Base-by-base conservation (phyloP, 352 stramenopile genomes). In the Phytophthora pluvialis region DNA sequence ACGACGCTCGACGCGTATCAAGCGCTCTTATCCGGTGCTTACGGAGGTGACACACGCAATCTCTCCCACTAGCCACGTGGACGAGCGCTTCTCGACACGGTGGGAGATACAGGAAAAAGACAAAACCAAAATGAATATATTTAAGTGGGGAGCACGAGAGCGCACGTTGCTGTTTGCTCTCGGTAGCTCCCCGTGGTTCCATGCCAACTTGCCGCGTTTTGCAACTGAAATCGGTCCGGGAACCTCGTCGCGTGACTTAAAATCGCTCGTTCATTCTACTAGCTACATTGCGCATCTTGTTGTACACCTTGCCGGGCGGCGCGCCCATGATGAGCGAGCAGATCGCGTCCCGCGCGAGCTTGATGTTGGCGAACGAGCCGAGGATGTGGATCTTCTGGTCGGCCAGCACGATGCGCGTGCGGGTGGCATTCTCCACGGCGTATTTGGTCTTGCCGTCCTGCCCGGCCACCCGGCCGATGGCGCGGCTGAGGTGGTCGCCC, bases 261-360 rank as follows among this genome's bases (percentile, higher is more conserved):
- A 97, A 98, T 47, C 94, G 83, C 78, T 98, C 97, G 76, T 97
- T 99, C 96, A 99, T 98, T 75, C 98, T 86, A 73, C 97, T 98
- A 38, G 97, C 96, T 39, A 99, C 98, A 78, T 97, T 98, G 58
- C 97, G 92, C 97, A 99, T 99, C 80, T 99, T 98, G 81, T 99
- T 99, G 86, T 99, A 99, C 58, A 99, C 98, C 80, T 99, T 99
- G 64, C 98, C 98, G 18, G 98, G 98, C 33, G 98, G 98, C 18
- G 98, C 97, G 53, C 98, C 98, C 73, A 99, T 96, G 55, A 97
- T 97, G 36, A 96, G 77, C 62, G 88, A 94, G 67, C 88, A 97
- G 52, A 97, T 87, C 13, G 89, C 88, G 56, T 96, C 88, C 16
- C 89, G 90, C n/a, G 98, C 98, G 28, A 99, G 81, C 67, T 98